Evolutionary conservation across 352 stramenopile species (phyloP).

Genomic region (Phytophthora tentaculata): DNA sequence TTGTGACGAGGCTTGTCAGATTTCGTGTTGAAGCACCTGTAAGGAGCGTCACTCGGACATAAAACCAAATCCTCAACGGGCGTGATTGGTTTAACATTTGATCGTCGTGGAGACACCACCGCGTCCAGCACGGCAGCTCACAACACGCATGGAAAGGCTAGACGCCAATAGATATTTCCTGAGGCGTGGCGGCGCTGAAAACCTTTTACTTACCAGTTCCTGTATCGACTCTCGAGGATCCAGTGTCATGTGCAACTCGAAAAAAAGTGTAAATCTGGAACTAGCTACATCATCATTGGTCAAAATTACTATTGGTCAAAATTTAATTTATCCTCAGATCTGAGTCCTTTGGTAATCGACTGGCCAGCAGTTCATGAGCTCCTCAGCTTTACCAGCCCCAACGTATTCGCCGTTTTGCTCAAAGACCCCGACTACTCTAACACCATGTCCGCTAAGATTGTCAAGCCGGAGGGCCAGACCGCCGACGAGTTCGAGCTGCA

Average conservation of each 20-base stretch:
- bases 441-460: slow-evolving; percentile 86
- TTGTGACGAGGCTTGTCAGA: slow-evolving; percentile 13
- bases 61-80: slow-evolving; percentile 29
- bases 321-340: neutral
- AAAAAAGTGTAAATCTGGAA: neutral
- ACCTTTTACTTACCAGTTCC: no score
- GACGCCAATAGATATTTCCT: slow-evolving; percentile 11
- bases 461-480: slow-evolving; percentile 87
- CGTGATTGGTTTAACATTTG: slow-evolving; percentile 18
- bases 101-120: slow-evolving; percentile 14
- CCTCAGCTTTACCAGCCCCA: neutral
- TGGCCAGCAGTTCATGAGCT: slow-evolving; percentile 31
- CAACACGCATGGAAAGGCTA: neutral
- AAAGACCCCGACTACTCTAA: slow-evolving; percentile 43
- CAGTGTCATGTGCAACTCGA: neutral
- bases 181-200: slow-evolving; percentile 10
- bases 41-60: slow-evolving; percentile 21
- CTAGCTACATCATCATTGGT: neutral
- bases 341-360: slow-evolving; percentile 25
- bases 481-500: slow-evolving; percentile 90
- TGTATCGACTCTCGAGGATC: neutral
- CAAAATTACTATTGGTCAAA: neutral
- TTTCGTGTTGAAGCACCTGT: slow-evolving; percentile 26
- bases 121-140: slow-evolving; percentile 18
- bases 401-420: slow-evolving; percentile 38